phyloP scores from a whole-genome alignment of 148 eudicot species.

The Rhododendron simsii region DNA sequence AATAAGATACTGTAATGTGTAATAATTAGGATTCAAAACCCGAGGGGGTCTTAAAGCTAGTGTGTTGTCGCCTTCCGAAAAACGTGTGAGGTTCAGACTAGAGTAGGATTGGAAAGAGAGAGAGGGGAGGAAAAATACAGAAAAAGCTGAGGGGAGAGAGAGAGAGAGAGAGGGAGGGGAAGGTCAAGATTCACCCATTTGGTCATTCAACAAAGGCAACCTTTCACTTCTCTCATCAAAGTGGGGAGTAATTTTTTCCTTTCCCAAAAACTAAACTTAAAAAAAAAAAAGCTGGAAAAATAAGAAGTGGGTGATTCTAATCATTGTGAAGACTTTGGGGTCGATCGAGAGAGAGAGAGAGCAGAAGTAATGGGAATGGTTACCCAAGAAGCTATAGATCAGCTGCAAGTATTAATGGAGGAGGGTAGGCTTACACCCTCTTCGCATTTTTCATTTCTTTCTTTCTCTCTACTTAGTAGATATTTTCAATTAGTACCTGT shows the following conservation, averaged over 20 bases:
- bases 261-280: neutral
- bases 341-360: neutral
- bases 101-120: neutral
- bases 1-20: no score
- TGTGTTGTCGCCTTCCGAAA: neutral
- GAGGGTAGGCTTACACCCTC: slow-evolving; percentile 19
- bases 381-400: slow-evolving; percentile 35
- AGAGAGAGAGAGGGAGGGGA: neutral
- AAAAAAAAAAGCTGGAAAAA: neutral
- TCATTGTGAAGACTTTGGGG: neutral
- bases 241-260: no score
- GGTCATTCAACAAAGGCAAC: neutral
- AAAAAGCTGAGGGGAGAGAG: neutral
- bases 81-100: neutral
- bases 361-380: slow-evolving; percentile 29
- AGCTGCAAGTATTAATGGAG: slow-evolving; percentile 39
- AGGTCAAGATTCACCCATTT: neutral
- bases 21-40: no score
- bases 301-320: neutral
- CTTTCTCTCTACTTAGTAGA: neutral
- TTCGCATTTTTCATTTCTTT: neutral
- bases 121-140: no score
- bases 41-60: neutral
- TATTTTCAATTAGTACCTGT: neutral
- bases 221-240: neutral